Evolutionary conservation across 2,329 filamentous ascomycete genomes (phyloP).

Genomic region (Pestalotiopsis sp.): DNA sequence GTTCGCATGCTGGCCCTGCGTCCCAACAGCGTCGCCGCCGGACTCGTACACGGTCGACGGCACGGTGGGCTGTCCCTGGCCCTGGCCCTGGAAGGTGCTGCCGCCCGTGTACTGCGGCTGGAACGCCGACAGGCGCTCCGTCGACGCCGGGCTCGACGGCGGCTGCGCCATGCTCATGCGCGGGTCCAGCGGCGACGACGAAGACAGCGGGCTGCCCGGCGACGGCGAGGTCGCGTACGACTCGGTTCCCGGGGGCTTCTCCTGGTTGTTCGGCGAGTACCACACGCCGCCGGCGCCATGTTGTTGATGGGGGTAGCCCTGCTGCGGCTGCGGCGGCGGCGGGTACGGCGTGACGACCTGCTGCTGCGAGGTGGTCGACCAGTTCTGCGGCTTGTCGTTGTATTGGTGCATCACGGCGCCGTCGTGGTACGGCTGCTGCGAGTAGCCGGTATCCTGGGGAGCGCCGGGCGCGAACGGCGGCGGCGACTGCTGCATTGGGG

Average conservation of each 20-base stretch:
- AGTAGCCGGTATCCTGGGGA: constrained; percentile 11
- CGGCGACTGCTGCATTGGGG: constrained; percentile 17
- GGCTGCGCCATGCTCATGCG: constrained; percentile 18
- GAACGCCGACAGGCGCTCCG: constrained; percentile 19
- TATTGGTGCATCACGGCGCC: constrained; percentile 13
- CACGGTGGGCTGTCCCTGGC: constrained; percentile 16
- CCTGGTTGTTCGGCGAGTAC: constrained; percentile 4
- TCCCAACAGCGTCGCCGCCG: constrained; percentile 33
- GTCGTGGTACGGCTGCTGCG: constrained; percentile 11
- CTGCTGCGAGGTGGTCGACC: not conserved
- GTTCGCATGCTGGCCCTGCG: constrained; percentile 28
- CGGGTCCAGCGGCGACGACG: constrained; percentile 16
- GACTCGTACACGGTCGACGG: constrained; percentile 39
- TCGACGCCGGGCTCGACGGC: constrained; percentile 28
- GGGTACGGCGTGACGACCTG: constrained; percentile 1
- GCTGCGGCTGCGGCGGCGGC: constrained; percentile 5
- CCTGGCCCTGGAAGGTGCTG: constrained; percentile 22
- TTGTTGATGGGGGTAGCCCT: not conserved
- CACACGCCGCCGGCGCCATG: not conserved
- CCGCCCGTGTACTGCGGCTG: constrained; percentile 20
- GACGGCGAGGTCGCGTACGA: constrained; percentile 11
- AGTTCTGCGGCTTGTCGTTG: not conserved
- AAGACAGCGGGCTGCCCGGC: constrained; percentile 29
- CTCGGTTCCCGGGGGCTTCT: constrained; percentile 1
- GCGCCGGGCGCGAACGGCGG: constrained; percentile 6